Evolutionary conservation across 306 rosid species (phyloP), one percentile per base, ranked within the genome.

Genomic region (Citrullus amarus): DNA sequence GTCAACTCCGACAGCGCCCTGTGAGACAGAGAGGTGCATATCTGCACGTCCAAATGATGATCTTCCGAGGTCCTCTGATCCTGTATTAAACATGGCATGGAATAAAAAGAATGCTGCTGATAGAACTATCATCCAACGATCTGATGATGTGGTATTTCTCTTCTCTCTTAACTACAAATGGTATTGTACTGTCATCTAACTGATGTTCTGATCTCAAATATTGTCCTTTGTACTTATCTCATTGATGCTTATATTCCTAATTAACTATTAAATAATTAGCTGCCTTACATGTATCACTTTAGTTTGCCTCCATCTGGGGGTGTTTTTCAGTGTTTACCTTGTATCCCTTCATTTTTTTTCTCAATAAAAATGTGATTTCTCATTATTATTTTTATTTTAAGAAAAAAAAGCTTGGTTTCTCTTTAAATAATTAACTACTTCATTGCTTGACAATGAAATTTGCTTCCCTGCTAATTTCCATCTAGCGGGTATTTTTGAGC

Each of bases 141-240:
- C 71, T 68, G 90, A 81, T 78, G 92, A 89, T 77, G 81, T 81
- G 96, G 98, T 95, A 91, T 54, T 72, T 84, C 12, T 76, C 80
- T 78, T 83, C 58, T 77, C 28, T 76, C 69, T 25, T 72, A 6
- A 39, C 53, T 34, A 54, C 41, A 43, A 60, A 41, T 53, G 39
- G 55, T 41, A 67, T 66, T 75, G 66, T 28, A 25, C 4, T 72
- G n/a, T 39, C 71, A 38, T 65, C 71, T 78, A 51, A 75, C 50
- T 71, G 16, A 32, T 65, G 48, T 65, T 38, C 72, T 38, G 69
- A 65, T 39, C 18, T 41, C 55, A 18, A n/a, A 39, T 3, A 17
- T 41, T 14, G 14, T 9, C 75, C 32, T 67, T 14, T n/a, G 44
- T 67, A 67, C 16, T 39, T 67, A 39, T 67, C 75, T 41, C 54